Percentiles rank a stretch among this genome's conserved stretches.
Evolutionary conservation across 2,329 filamentous ascomycete genomes (phyloP).

Genomic region (Neurospora crassa): DNA sequence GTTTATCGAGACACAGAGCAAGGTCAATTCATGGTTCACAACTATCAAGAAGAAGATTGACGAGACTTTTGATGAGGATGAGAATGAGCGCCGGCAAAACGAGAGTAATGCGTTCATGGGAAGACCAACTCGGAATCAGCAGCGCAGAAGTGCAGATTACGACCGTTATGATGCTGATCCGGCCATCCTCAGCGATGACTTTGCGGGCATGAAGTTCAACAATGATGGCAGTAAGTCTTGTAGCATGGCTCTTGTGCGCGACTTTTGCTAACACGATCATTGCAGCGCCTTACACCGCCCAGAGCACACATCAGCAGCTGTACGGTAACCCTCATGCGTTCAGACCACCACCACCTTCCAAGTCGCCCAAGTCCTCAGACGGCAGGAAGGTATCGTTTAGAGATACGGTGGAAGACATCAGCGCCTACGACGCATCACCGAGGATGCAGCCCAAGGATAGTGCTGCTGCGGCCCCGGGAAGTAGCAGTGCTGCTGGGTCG

Average conservation of each 20-base stretch:
- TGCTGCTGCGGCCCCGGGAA: conserved; percentile 27
- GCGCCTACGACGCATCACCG: conserved; percentile 61
- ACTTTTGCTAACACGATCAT: background rate
- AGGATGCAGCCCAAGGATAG: conserved; percentile 43
- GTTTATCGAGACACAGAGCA: conserved; percentile 86
- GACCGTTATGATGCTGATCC: conserved; percentile 93
- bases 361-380: conserved; percentile 39
- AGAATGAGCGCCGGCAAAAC: conserved; percentile 31
- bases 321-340: conserved; percentile 72
- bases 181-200: conserved; percentile 81
- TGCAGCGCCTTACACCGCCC: conserved; percentile 35
- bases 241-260: background rate
- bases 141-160: conserved; percentile 73
- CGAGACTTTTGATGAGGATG: conserved; percentile 70
- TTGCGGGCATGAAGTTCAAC: conserved; percentile 59
- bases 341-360: conserved; percentile 51
- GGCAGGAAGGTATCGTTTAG: conserved; percentile 48
- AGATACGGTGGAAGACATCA: conserved; percentile 67
- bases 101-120: conserved; percentile 27
- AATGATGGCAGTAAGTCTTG: conserved; percentile 49
- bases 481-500: conserved; percentile 25
- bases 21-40: conserved; percentile 87
- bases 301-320: conserved; percentile 40
- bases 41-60: conserved; percentile 90
- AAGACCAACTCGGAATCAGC: conserved; percentile 50